These are phyloP conservation scores for Coemansia sp. DNA, from an alignment of 192 early-diverging fungal species.

Conservation along the genomic window DNA sequence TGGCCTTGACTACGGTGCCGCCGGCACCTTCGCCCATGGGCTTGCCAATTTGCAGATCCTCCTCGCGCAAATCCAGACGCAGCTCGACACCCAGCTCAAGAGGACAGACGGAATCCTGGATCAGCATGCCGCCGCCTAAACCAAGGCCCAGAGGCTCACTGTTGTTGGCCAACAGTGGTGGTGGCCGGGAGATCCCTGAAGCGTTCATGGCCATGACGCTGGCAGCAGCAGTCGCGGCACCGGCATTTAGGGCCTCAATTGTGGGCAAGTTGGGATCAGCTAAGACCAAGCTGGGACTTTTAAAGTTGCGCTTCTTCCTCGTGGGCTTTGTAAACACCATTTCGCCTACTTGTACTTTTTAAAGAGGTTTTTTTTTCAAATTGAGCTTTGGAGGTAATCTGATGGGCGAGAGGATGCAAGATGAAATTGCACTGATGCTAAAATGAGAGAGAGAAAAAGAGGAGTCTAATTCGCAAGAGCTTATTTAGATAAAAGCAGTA, in stretches of 20 bases:
- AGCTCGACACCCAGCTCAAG: slow-evolving; percentile 71
- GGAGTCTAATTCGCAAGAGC: too few relatives aligned
- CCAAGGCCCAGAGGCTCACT: slow-evolving; percentile 10
- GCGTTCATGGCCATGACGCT: neutral
- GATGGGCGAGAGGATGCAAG: too few relatives aligned
- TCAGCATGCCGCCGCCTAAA: slow-evolving; percentile 1
- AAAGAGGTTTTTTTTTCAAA: too few relatives aligned
- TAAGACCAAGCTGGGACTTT: slow-evolving; percentile 42
- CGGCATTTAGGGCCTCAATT: slow-evolving; percentile 2
- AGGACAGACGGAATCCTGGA: slow-evolving; percentile 26
- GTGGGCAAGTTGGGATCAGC: slow-evolving; percentile 14
- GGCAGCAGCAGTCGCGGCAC: slow-evolving; percentile 7
- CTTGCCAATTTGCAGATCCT: slow-evolving; percentile 73
- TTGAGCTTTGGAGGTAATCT: too few relatives aligned
- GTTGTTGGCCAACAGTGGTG: slow-evolving; percentile 7
- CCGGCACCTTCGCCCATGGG: slow-evolving; percentile 93
- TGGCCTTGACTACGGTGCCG: slow-evolving; percentile 82
- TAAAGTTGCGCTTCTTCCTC: slow-evolving; percentile 55
- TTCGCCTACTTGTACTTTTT: too few relatives aligned
- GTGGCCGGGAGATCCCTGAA: neutral
- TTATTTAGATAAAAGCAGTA: too few relatives aligned
- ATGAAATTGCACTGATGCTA: too few relatives aligned
- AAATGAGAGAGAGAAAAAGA: too few relatives aligned
- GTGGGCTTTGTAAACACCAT: slow-evolving; percentile 45
- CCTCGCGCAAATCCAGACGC: slow-evolving; percentile 68